Percentiles rank a stretch among this genome's conserved stretches.
Conservation (phyloP, 164 flowering plant genomes). For the Chloranthus sessilifolius region DNA sequence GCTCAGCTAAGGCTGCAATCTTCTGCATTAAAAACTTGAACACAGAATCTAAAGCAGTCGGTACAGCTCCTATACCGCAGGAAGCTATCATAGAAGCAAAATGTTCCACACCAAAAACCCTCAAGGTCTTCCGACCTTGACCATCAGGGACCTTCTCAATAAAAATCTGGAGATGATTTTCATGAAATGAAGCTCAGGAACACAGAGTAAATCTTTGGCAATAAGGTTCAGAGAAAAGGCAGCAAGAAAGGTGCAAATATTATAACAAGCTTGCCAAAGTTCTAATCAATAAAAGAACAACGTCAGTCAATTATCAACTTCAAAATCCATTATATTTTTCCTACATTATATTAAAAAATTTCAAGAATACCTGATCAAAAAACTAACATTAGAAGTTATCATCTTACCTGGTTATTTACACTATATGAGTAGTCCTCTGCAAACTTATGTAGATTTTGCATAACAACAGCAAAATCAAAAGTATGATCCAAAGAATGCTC, state of each 20-base stretch:
- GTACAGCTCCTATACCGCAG: constrained; percentile 19
- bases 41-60: constrained; percentile 9
- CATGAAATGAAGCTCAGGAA: not conserved
- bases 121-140: constrained; percentile 20
- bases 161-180: constrained; percentile 16
- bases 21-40: constrained; percentile 15
- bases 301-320: not conserved
- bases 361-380: constrained; percentile 6
- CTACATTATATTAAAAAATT: no score
- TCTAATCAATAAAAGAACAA: not conserved
- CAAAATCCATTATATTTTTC: no score
- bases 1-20: constrained; percentile 14
- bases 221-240: not conserved
- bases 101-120: constrained; percentile 17
- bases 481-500: constrained; percentile 12
- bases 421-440: constrained; percentile 16
- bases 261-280: not conserved
- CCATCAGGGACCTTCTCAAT: constrained; percentile 18
- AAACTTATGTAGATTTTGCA: constrained; percentile 19
- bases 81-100: constrained; percentile 17
- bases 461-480: constrained; percentile 15
- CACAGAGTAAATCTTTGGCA: no score
- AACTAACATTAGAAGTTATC: not conserved
- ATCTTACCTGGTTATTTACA: constrained; percentile 22
- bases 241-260: not conserved